A percentile compares a stretch with the other conserved stretches of the same genome.
Conservation (phyloP, 2,329 filamentous ascomycete genomes). For the Fusarium drepaniforme region DNA sequence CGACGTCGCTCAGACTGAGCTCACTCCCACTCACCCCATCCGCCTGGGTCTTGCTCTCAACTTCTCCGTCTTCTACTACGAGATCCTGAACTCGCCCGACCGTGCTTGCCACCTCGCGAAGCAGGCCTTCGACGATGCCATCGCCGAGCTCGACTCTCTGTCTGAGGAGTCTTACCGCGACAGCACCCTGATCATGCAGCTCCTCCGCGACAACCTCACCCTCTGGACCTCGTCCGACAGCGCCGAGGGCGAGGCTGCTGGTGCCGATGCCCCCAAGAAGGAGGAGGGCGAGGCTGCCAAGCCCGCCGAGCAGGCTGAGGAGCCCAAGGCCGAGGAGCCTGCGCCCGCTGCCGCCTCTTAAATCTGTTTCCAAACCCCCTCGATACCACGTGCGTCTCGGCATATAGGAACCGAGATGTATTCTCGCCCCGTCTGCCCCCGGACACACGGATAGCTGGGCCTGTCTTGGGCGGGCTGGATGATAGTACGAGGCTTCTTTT, state of each 20-base stretch:
- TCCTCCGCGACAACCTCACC: slow-evolving; percentile 97
- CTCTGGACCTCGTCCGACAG: slow-evolving; percentile 97
- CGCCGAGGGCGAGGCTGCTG: slow-evolving; percentile 78
- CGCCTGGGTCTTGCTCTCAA: slow-evolving; percentile 97
- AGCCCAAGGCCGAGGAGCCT: slow-evolving; percentile 74
- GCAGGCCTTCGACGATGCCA: slow-evolving; percentile 98
- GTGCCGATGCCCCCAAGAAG: slow-evolving; percentile 62
- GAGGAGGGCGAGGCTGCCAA: slow-evolving; percentile 67
- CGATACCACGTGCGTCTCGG: slow-evolving; percentile 56
- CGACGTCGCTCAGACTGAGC: slow-evolving; percentile 97
- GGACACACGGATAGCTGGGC: slow-evolving; percentile 48
- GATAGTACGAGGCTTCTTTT: slow-evolving; percentile 49
- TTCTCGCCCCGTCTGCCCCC: slow-evolving; percentile 46
- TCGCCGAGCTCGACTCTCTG: slow-evolving; percentile 96
- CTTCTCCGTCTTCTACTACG: slow-evolving; percentile 99
- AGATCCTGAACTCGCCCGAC: slow-evolving; percentile 98
- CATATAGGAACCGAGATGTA: slow-evolving; percentile 51
- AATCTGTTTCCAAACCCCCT: slow-evolving; percentile 50
- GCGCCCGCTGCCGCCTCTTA: slow-evolving; percentile 66
- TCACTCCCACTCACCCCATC: slow-evolving; percentile 97
- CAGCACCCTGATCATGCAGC: slow-evolving; percentile 98
- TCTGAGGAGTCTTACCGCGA: slow-evolving; percentile 99
- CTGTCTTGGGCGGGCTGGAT: slow-evolving; percentile 51
- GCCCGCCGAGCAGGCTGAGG: slow-evolving; percentile 63
- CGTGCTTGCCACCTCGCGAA: slow-evolving; percentile 99